Percentiles rank a stretch among this genome's conserved stretches.
Conservation (phyloP, 2,329 filamentous ascomycete genomes). For the Fusarium avenaceum region DNA sequence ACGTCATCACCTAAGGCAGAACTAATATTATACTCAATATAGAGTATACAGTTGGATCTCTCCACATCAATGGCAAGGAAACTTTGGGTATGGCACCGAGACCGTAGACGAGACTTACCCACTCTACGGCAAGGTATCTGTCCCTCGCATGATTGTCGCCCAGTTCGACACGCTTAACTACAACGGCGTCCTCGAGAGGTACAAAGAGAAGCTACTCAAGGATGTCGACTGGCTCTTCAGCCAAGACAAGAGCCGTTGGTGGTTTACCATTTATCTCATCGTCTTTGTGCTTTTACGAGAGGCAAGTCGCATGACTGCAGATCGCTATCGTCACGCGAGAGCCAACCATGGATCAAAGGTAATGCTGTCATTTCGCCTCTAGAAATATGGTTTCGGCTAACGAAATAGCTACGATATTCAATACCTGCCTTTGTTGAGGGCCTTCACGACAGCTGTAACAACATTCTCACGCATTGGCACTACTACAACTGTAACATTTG, state of each 20-base stretch:
- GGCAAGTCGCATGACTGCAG: conserved; percentile 56
- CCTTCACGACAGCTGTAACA: conserved; percentile 62
- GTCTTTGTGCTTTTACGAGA: conserved; percentile 61
- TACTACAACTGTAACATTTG: conserved; percentile 60
- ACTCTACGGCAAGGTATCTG: conserved; percentile 54
- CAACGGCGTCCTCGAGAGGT: conserved; percentile 53
- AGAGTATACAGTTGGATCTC: conserved; percentile 63
- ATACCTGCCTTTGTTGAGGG: conserved; percentile 58
- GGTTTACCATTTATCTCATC: conserved; percentile 55
- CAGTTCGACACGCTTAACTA: conserved; percentile 61
- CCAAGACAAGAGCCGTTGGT: conserved; percentile 51
- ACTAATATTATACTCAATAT: not conserved
- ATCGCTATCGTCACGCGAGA: conserved; percentile 59
- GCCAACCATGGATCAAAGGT: conserved; percentile 53
- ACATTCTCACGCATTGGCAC: conserved; percentile 64
- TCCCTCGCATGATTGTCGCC: conserved; percentile 61
- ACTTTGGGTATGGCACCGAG: conserved; percentile 57
- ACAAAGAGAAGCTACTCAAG: conserved; percentile 53
- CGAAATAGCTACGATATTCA: conserved; percentile 54
- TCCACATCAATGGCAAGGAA: conserved; percentile 58
- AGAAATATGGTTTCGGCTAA: not conserved
- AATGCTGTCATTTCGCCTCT: not conserved
- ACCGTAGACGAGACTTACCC: conserved; percentile 55
- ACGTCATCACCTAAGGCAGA: not conserved
- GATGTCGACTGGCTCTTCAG: conserved; percentile 54